phyloP scores from a whole-genome alignment of 805 yeast genomes.

The Suhomyces vadensis region DNA sequence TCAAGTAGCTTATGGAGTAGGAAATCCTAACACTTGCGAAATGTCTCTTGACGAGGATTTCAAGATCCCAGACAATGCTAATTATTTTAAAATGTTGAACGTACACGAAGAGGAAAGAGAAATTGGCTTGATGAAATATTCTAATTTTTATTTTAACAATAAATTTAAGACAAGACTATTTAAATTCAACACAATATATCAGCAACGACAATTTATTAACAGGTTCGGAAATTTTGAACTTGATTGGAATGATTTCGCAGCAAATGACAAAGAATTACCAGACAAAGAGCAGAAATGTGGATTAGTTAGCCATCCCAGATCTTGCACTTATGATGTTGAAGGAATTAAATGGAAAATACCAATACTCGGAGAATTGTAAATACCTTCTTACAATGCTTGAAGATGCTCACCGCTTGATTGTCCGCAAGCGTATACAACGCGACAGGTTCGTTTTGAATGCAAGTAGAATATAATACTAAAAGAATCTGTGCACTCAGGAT shows the following conservation, averaged over 20 bases:
- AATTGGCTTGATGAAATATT: conserved; percentile 27
- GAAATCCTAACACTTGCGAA: conserved; percentile 14
- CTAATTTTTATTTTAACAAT: conserved; percentile 35
- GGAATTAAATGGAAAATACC: conserved; percentile 48
- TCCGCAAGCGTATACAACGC: no score
- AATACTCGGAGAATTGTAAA: conserved; percentile 34
- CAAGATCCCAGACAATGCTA: not conserved
- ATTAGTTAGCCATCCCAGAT: conserved; percentile 7
- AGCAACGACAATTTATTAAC: conserved; percentile 43
- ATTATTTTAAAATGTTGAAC: not conserved
- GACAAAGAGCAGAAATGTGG: conserved; percentile 10
- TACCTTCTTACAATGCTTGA: not conserved
- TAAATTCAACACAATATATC: conserved; percentile 43
- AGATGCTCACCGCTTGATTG: no score
- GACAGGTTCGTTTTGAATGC: no score
- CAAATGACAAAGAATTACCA: not conserved
- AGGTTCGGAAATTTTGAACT: conserved; percentile 41
- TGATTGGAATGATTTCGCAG: conserved; percentile 9
- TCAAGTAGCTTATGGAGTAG: conserved; percentile 15
- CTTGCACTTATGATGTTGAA: conserved; percentile 35
- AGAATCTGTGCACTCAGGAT: no score
- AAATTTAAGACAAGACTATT: conserved; percentile 32
- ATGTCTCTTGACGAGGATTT: conserved; percentile 6
- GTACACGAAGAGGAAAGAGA: not conserved
- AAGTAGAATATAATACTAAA: no score